Evolutionary conservation across 768 basidiomycete species (phyloP).

Genomic region (Rhizopogon salebrosus): DNA sequence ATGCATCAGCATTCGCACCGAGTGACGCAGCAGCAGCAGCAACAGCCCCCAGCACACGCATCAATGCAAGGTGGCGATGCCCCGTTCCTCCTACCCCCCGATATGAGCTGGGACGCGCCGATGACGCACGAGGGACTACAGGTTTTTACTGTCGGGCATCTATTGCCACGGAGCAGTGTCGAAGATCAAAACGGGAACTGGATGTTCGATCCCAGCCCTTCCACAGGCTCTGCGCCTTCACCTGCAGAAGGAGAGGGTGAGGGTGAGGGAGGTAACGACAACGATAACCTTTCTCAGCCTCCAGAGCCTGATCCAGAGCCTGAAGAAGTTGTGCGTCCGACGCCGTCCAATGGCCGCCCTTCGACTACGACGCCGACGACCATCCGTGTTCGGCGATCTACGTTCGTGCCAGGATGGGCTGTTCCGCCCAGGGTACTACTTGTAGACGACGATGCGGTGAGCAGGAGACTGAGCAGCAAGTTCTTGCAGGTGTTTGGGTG

Average conservation of each 20-base stretch:
- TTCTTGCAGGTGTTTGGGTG: slow-evolving; percentile 96
- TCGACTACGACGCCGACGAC: slow-evolving; percentile 11
- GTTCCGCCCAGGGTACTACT: slow-evolving; percentile 87
- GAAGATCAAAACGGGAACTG: slow-evolving; percentile 56
- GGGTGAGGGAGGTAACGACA: slow-evolving; percentile 13
- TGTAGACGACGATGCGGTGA: slow-evolving; percentile 95
- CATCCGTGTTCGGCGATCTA: slow-evolving; percentile 65
- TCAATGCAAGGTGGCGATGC: slow-evolving; percentile 22
- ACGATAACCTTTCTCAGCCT: slow-evolving; percentile 8
- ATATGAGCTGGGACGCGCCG: slow-evolving; percentile 21
- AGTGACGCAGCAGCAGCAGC: slow-evolving; percentile 5
- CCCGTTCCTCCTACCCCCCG: slow-evolving; percentile 23
- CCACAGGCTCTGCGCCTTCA: slow-evolving; percentile 3
- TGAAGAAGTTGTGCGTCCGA: slow-evolving; percentile 38
- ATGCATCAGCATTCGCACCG: slow-evolving; percentile 14
- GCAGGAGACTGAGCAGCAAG: slow-evolving; percentile 81
- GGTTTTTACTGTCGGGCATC: slow-evolving; percentile 76
- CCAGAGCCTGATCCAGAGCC: slow-evolving; percentile 21
- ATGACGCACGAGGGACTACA: slow-evolving; percentile 60
- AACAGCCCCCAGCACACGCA: slow-evolving; percentile 11
- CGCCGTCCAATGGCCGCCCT: slow-evolving; percentile 21
- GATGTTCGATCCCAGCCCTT: slow-evolving; percentile 42
- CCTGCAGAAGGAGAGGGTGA: slow-evolving; percentile 17
- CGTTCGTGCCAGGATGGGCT: slow-evolving; percentile 87
- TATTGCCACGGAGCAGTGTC: slow-evolving; percentile 52